A percentile compares a stretch with the other conserved stretches of the same genome.
These are phyloP conservation scores for Zostera marina DNA, from an alignment of 116 monocot genomes.

Conservation along the genomic window DNA sequence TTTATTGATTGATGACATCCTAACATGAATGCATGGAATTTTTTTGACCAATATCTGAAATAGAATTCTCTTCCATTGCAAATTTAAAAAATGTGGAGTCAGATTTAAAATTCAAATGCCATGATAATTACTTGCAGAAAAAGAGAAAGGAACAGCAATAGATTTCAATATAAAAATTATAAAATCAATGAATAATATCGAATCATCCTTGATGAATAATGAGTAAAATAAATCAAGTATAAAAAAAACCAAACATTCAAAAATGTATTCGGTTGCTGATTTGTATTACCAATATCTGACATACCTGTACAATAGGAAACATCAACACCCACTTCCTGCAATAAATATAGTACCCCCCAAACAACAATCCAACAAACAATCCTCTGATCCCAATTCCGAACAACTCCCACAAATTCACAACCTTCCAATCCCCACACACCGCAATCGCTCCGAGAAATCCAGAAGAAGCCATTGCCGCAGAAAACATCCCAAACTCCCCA, in stretches of 20 bases:
- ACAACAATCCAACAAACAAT: conserved; percentile 40
- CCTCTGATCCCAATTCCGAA: conserved; percentile 37
- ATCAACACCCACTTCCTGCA: conserved; percentile 44
- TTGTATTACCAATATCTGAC: neutral
- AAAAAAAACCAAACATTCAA: neutral
- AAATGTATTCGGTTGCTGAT: no score
- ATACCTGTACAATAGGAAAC: conserved; percentile 78
- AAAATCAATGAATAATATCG: no score
- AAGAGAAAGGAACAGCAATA: no score
- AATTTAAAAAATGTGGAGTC: no score
- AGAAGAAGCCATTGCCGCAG: conserved; percentile 15
- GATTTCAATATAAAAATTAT: no score
- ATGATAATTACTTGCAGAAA: no score
- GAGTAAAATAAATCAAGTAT: neutral
- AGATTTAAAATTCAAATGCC: no score
- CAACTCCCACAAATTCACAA: conserved; percentile 8
- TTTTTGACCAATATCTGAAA: no score
- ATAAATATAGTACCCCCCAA: conserved; percentile 31
- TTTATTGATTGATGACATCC: no score
- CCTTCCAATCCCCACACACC: conserved; percentile 21
- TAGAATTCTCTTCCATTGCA: no score
- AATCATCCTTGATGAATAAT: neutral
- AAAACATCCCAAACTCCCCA: conserved; percentile 12
- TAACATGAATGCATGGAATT: no score
- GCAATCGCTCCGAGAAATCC: conserved; percentile 36